A percentile compares a stretch with the other conserved stretches of the same genome.
These are phyloP conservation scores for Erythrobasidium yunnanense DNA, from an alignment of 768 basidiomycete species.

Conservation along the genomic window DNA sequence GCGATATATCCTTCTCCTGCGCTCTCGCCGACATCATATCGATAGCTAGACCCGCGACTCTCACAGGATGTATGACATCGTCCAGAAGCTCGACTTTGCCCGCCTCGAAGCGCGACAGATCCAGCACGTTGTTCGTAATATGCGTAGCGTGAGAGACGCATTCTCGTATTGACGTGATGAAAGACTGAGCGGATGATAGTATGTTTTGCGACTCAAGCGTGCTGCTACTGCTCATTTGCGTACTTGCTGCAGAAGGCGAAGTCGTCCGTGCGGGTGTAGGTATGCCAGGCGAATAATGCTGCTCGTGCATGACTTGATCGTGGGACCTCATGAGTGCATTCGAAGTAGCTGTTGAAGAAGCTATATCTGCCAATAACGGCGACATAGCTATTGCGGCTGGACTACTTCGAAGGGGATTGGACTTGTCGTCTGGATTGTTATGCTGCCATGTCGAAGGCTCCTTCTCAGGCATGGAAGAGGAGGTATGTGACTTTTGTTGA, in stretches of 20 bases:
- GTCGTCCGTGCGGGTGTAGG: neutral
- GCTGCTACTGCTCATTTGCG: too few species aligned
- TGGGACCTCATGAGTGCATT: neutral
- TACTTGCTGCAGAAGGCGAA: too few species aligned
- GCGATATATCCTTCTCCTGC: slow-evolving; percentile 16
- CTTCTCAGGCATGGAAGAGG: too few species aligned
- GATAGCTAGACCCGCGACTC: slow-evolving; percentile 8
- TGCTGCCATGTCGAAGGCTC: neutral
- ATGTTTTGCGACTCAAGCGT: slow-evolving; percentile 2
- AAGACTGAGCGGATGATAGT: slow-evolving; percentile 4
- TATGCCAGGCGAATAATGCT: neutral
- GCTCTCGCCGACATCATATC: slow-evolving; percentile 22
- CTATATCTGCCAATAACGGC: slow-evolving; percentile 10
- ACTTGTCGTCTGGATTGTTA: neutral
- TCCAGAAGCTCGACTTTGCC: slow-evolving; percentile 17
- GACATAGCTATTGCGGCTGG: neutral
- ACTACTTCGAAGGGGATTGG: too few species aligned
- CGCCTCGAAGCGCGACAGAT: slow-evolving; percentile 12
- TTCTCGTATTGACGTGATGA: slow-evolving; percentile 14
- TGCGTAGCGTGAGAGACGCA: slow-evolving; percentile 20
- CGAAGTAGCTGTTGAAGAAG: neutral
- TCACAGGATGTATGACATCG: slow-evolving; percentile 2
- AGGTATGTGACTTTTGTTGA: too few species aligned
- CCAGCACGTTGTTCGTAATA: slow-evolving; percentile 16
- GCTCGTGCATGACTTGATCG: neutral